Conservation (phyloP, 192 early-diverging fungal species). For the Backusella circina region DNA sequence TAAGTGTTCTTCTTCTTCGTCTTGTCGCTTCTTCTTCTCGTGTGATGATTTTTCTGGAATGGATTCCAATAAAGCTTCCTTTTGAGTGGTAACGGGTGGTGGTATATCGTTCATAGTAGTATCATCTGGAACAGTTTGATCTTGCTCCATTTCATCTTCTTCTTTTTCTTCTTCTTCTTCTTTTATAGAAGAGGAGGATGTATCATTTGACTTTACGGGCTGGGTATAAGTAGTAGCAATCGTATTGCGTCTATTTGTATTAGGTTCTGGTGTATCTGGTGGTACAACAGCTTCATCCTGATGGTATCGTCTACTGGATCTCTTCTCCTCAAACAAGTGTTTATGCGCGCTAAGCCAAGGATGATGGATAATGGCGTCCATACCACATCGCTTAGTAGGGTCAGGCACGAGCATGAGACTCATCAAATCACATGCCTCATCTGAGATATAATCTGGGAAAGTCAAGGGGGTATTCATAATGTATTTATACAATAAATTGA, state of each 20-base stretch:
- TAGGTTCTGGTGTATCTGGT: not conserved
- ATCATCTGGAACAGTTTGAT: not conserved
- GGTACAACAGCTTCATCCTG: not conserved
- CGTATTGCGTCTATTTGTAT: conserved; percentile 12
- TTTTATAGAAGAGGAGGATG: not conserved
- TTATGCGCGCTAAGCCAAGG: conserved; percentile 33
- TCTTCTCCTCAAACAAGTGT: conserved; percentile 17
- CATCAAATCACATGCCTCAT: conserved; percentile 76
- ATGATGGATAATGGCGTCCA: conserved; percentile 76
- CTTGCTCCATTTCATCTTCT: not conserved
- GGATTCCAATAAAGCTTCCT: not conserved
- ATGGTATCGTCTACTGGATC: not conserved
- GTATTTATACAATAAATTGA: conserved; percentile 79
- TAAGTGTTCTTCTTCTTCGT: not conserved
- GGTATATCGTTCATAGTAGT: not conserved
- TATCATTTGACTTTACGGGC: not conserved
- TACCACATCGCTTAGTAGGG: conserved; percentile 68
- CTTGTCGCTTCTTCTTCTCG: not conserved
- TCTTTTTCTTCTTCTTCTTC: conserved; percentile 1
- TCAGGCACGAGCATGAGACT: conserved; percentile 90
- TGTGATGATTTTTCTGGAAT: not conserved
- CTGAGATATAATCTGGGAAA: conserved; percentile 85
- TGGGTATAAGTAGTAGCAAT: conserved; percentile 8
- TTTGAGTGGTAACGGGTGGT: not conserved
- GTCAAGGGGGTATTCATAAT: conserved; percentile 76